These are phyloP conservation scores for Drosera capensis DNA, from an alignment of 148 eudicot species.

Conservation along the genomic window DNA sequence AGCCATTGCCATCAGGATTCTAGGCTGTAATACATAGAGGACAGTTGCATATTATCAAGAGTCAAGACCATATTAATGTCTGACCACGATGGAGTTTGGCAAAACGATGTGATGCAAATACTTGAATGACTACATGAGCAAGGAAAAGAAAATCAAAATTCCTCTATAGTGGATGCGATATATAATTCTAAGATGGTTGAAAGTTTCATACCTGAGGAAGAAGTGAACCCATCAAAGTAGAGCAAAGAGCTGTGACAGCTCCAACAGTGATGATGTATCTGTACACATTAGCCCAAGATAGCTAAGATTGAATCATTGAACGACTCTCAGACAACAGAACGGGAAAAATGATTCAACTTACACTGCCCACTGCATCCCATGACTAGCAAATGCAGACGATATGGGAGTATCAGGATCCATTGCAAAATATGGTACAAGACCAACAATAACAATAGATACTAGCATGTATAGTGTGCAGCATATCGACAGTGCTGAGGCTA, in stretches of 20 bases:
- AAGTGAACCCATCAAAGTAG: slow-evolving; percentile 50
- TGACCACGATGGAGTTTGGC: too few species aligned
- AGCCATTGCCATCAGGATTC: slow-evolving; percentile 95
- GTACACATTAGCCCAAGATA: slow-evolving; percentile 5
- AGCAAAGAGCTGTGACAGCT: slow-evolving; percentile 51
- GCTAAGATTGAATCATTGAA: background rate
- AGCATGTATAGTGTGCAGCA: slow-evolving; percentile 57
- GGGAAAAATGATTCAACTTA: too few species aligned
- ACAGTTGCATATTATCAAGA: background rate
- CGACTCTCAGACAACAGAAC: too few species aligned
- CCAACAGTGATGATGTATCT: slow-evolving; percentile 49
- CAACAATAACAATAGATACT: too few species aligned
- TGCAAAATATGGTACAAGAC: slow-evolving; percentile 47
- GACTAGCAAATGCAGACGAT: slow-evolving; percentile 53
- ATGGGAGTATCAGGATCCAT: slow-evolving; percentile 64
- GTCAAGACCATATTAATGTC: background rate
- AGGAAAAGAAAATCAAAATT: too few species aligned
- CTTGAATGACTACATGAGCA: too few species aligned
- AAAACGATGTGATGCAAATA: too few species aligned
- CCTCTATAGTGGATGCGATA: too few species aligned
- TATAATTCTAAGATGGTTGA: too few species aligned
- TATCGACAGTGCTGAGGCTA: slow-evolving; percentile 36
- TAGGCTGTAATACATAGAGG: slow-evolving; percentile 39
- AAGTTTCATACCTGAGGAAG: slow-evolving; percentile 79
- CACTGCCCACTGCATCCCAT: slow-evolving; percentile 63